Percentiles rank a stretch among this genome's conserved stretches.
Evolutionary conservation across 2,329 filamentous ascomycete genomes (phyloP).

Genomic region (Colletotrichum liriopes): DNA sequence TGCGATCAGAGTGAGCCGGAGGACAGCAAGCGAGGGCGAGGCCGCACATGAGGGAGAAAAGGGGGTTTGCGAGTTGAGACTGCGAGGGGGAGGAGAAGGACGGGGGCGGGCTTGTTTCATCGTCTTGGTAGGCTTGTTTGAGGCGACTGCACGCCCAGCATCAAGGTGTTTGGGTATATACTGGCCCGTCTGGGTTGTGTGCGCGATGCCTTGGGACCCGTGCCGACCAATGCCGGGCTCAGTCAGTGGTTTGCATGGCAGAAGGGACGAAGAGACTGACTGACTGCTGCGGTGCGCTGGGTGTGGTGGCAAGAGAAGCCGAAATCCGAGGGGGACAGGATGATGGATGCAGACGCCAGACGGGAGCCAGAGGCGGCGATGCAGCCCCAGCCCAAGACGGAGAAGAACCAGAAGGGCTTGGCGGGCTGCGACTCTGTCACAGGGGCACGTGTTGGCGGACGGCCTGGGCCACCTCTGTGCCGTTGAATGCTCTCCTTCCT

Average conservation of each 20-base stretch:
- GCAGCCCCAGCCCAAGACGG: neutral
- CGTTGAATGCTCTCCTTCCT: neutral
- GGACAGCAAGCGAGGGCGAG: neutral
- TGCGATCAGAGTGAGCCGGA: neutral
- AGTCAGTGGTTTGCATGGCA: neutral
- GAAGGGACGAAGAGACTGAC: neutral
- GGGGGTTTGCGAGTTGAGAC: neutral
- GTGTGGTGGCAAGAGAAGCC: constrained; percentile 17
- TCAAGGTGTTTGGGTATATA: constrained; percentile 1
- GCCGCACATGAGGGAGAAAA: neutral
- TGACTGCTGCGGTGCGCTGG: neutral
- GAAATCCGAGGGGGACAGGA: constrained; percentile 25
- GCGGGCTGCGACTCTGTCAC: neutral
- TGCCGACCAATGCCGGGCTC: constrained; percentile 22
- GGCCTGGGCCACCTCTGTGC: neutral
- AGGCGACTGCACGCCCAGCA: constrained; percentile 41
- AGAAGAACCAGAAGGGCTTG: neutral
- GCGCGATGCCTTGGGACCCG: constrained; percentile 12
- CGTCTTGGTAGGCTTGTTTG: constrained; percentile 37
- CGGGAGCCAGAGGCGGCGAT: neutral
- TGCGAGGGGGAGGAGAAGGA: constrained; percentile 1
- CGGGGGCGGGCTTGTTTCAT: constrained; percentile 34
- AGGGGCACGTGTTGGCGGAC: neutral
- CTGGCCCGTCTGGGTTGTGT: constrained; percentile 3
- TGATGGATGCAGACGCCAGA: neutral